Evolutionary conservation across 129 eudicot species (phyloP).

Genomic region (Escallonia herrerae): DNA sequence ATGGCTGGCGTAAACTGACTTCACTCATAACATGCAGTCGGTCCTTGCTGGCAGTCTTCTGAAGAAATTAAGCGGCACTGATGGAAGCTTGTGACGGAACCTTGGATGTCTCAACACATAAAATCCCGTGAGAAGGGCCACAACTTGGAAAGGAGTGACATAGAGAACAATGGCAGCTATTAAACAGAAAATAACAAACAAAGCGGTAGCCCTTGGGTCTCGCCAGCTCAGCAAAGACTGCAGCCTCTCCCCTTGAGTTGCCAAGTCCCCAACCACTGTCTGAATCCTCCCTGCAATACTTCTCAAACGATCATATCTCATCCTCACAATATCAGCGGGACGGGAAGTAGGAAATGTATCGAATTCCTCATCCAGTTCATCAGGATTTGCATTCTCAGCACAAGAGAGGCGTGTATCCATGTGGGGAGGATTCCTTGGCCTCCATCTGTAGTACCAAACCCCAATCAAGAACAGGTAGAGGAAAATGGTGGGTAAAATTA

Average conservation of each 20-base stretch:
- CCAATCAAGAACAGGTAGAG: constrained; percentile 69
- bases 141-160: constrained; percentile 59
- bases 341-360: constrained; percentile 67
- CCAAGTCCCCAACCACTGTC: constrained; percentile 72
- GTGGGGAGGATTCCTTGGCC: constrained; percentile 82
- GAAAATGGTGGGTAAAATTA: constrained; percentile 59
- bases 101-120: constrained; percentile 58
- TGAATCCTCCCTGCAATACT: constrained; percentile 81
- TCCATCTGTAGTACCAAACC: constrained; percentile 52
- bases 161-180: constrained; percentile 49
- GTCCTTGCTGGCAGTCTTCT: constrained; percentile 66
- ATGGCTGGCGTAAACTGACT: background rate
- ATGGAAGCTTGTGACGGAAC: constrained; percentile 74
- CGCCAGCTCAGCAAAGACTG: constrained; percentile 74
- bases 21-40: constrained; percentile 57
- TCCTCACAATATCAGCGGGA: constrained; percentile 37
- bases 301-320: constrained; percentile 72
- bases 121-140: constrained; percentile 43
- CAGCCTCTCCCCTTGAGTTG: constrained; percentile 77
- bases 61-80: constrained; percentile 58
- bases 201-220: constrained; percentile 66
- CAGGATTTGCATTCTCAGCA: constrained; percentile 60
- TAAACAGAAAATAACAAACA: constrained; percentile 54
- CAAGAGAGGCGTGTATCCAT: constrained; percentile 73
- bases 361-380: constrained; percentile 74